Conservation (phyloP, 768 basidiomycete species). For the Leccinellum luteum region DNA sequence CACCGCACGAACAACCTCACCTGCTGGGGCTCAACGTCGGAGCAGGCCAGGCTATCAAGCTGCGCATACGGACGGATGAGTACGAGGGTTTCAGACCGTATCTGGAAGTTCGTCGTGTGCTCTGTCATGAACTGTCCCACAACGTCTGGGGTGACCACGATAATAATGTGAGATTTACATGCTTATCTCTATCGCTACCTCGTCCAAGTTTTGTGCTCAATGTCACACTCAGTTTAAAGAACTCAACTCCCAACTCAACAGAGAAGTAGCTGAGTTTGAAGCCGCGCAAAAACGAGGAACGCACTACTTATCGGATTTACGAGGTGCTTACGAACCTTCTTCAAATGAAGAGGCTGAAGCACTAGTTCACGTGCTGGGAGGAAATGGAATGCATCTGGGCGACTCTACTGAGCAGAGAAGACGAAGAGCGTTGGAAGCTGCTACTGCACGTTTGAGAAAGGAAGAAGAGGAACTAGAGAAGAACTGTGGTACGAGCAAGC, state of each 20-base stretch:
- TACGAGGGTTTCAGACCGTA: slow-evolving; percentile 75
- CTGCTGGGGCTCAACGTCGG: slow-evolving; percentile 69
- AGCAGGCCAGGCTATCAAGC: slow-evolving; percentile 59
- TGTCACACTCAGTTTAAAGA: slow-evolving; percentile 63
- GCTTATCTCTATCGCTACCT: background rate
- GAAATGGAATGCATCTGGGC: slow-evolving; percentile 23
- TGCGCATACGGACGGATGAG: slow-evolving; percentile 64
- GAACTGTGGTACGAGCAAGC: slow-evolving; percentile 57
- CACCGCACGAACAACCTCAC: slow-evolving; percentile 71
- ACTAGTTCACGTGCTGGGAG: slow-evolving; percentile 52
- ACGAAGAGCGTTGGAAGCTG: slow-evolving; percentile 54
- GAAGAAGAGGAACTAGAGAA: slow-evolving; percentile 73
- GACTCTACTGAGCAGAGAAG: slow-evolving; percentile 62
- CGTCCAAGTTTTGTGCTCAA: background rate
- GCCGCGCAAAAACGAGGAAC: slow-evolving; percentile 49
- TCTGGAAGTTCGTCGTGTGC: slow-evolving; percentile 57
- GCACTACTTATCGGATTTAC: slow-evolving; percentile 43
- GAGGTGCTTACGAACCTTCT: slow-evolving; percentile 48
- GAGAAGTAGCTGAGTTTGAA: slow-evolving; percentile 71
- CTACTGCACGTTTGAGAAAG: slow-evolving; percentile 53
- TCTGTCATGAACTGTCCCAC: slow-evolving; percentile 78
- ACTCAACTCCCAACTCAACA: slow-evolving; percentile 70
- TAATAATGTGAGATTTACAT: slow-evolving; percentile 51
- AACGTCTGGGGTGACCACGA: slow-evolving; percentile 74
- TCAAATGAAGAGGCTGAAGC: slow-evolving; percentile 58